Conservation (phyloP, 768 basidiomycete genomes). For the Postia placenta region DNA sequence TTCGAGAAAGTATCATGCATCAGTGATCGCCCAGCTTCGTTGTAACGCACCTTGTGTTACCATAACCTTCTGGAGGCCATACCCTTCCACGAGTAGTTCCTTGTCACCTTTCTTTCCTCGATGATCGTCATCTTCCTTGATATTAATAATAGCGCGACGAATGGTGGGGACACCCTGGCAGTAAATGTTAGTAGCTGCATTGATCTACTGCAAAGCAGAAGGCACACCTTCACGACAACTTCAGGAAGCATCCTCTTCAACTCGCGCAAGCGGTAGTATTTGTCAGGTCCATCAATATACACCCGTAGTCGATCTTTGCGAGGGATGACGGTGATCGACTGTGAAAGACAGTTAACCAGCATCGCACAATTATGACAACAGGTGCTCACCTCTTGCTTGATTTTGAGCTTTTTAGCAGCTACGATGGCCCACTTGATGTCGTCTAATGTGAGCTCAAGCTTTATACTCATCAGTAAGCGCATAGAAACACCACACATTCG, state of each 20-base stretch:
- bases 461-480: not conserved
- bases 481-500: no score
- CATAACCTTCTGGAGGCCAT: conserved; percentile 96
- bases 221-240: conserved; percentile 88
- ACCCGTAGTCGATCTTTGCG: conserved; percentile 71
- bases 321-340: conserved; percentile 76
- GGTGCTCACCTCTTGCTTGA: conserved; percentile 69
- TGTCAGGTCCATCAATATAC: conserved; percentile 72
- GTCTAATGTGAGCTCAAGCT: conserved; percentile 91
- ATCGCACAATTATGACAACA: not conserved
- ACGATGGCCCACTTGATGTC: conserved; percentile 93
- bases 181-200: not conserved
- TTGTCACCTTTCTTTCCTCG: conserved; percentile 84
- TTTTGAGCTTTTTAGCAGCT: conserved; percentile 81
- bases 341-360: not conserved
- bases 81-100: conserved; percentile 93
- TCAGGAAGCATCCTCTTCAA: conserved; percentile 79
- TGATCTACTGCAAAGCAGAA: no score
- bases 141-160: conserved; percentile 91
- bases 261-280: conserved; percentile 79
- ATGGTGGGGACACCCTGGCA: conserved; percentile 80
- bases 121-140: conserved; percentile 80
- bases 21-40: not conserved
- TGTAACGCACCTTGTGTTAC: conserved; percentile 87
- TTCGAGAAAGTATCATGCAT: not conserved